Evolutionary conservation across 352 stramenopile genomes (phyloP).

Genomic region (Globisporangium mamillatum): DNA sequence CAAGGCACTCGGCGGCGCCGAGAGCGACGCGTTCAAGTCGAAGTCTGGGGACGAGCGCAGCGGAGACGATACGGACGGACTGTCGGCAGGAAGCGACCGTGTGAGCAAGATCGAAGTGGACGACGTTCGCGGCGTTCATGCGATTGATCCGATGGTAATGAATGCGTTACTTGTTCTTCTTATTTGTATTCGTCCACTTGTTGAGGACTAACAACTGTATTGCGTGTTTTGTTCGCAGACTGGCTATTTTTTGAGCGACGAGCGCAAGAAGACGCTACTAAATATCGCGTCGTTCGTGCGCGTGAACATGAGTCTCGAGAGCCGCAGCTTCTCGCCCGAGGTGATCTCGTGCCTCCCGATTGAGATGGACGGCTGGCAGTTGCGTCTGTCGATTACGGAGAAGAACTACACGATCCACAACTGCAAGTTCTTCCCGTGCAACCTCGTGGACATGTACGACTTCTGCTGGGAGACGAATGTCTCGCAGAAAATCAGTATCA

Average conservation of each 20-base stretch:
- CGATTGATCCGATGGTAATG: slow-evolving; percentile 38
- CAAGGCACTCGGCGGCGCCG: slow-evolving; percentile 24
- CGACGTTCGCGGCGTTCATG: slow-evolving; percentile 42
- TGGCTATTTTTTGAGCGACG: slow-evolving; percentile 57
- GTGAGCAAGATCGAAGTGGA: slow-evolving; percentile 64
- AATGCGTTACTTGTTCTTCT: neutral
- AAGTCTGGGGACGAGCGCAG: slow-evolving; percentile 31
- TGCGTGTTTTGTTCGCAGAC: slow-evolving; percentile 22
- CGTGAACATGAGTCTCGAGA: slow-evolving; percentile 82
- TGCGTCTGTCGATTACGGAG: slow-evolving; percentile 81
- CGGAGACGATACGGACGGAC: slow-evolving; percentile 43
- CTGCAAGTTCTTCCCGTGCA: slow-evolving; percentile 84
- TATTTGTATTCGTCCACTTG: neutral
- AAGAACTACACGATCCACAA: slow-evolving; percentile 90
- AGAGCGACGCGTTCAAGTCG: slow-evolving; percentile 27
- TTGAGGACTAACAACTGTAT: neutral
- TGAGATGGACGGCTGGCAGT: slow-evolving; percentile 85
- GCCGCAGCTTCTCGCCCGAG: slow-evolving; percentile 76
- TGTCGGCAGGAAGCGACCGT: slow-evolving; percentile 29
- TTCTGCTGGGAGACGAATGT: slow-evolving; percentile 88
- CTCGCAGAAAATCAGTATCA: slow-evolving; percentile 70
- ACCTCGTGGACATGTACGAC: slow-evolving; percentile 73
- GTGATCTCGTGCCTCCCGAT: slow-evolving; percentile 86
- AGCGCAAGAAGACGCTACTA: slow-evolving; percentile 60
- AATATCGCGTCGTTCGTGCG: slow-evolving; percentile 75